Evolutionary conservation across 129 eudicot species (phyloP), one percentile per base, ranked within the genome.

Genomic region (Centrapalus pauciflorus): DNA sequence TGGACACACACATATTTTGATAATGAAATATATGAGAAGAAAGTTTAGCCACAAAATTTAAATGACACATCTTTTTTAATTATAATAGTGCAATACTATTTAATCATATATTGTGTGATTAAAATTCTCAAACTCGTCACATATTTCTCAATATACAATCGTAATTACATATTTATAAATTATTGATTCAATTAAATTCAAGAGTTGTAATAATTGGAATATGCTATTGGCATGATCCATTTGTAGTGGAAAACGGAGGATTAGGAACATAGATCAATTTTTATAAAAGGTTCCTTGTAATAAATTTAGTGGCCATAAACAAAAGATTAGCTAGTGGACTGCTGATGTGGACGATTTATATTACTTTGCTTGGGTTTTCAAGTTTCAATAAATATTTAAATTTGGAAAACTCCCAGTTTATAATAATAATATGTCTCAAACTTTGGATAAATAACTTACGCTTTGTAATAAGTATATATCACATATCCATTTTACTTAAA

Each of bases 231-330:
- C 69, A 66, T 33, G 58, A 75, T 75, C 74, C 79, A 66, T 75
- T 33, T 16, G 54, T 75, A 75, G 79, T 75, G 79, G 79, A 48
- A 54, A 74, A 66, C 50, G 45, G 45, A 75, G 79, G 69, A 68
- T 66, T 67, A 75, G 54, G 56, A 74, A 75, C 69, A 58, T 30
- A 66, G 54, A 48, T 26, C 58, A 32, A 56, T 68, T 56, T 45
- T 57, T 5, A 43, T 74, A n/a, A 17, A 30, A 75, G 66, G 69
- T 29, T 34, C 45, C 67, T 32, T 45, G 51, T 50, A 55, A 57
- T 75, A 49, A 26, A 21, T 56, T 74, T 55, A 32, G 68, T 75
- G 74, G 79, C 79, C 61, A 46, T 32, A 32, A 57, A 45, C 41
- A 46, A 75, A 66, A 66, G 74, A 74, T 24, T 37, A 29, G 0